Evolutionary conservation across 2,329 filamentous ascomycete genomes (phyloP).

Genomic region (Chrysoporthe austroafricana): DNA sequence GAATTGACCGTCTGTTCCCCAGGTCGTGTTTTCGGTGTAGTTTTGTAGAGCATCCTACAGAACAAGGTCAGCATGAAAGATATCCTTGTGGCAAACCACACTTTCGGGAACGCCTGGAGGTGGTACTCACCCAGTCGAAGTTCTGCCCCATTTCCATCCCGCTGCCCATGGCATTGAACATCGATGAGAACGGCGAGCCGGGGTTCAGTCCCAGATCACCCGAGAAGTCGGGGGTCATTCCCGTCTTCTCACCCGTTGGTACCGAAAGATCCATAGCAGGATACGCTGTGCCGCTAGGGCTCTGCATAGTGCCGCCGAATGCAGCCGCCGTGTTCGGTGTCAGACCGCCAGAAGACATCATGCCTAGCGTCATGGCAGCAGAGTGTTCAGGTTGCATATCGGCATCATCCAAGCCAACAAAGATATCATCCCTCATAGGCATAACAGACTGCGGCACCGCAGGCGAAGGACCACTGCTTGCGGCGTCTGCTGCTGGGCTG

Average conservation of each 20-base stretch:
- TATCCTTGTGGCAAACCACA: neutral
- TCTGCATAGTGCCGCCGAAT: slow-evolving; percentile 38
- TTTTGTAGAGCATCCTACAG: slow-evolving; percentile 59
- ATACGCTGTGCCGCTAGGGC: slow-evolving; percentile 47
- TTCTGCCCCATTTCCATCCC: slow-evolving; percentile 53
- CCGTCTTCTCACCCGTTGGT: slow-evolving; percentile 37
- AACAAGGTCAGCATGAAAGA: slow-evolving; percentile 31
- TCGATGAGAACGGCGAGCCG: slow-evolving; percentile 55
- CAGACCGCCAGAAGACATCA: slow-evolving; percentile 44
- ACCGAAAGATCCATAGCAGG: slow-evolving; percentile 48
- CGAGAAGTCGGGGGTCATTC: slow-evolving; percentile 43
- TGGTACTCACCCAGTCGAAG: slow-evolving; percentile 61
- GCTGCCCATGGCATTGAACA: slow-evolving; percentile 52
- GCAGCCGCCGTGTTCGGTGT: slow-evolving; percentile 37
- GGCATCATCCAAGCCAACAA: slow-evolving; percentile 32
- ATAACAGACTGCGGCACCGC: slow-evolving; percentile 24
- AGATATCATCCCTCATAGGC: slow-evolving; percentile 34
- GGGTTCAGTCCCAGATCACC: slow-evolving; percentile 40
- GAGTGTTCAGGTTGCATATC: slow-evolving; percentile 44
- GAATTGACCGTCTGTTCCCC: slow-evolving; percentile 56
- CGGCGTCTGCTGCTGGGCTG: slow-evolving; percentile 42
- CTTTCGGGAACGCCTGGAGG: neutral
- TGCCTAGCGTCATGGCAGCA: slow-evolving; percentile 47
- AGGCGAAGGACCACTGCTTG: slow-evolving; percentile 19
- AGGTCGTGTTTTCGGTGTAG: slow-evolving; percentile 59